Evolutionary conservation across 768 basidiomycete genomes (phyloP), one percentile per base, ranked within the genome.

Genomic region (Tricholoma terreum): DNA sequence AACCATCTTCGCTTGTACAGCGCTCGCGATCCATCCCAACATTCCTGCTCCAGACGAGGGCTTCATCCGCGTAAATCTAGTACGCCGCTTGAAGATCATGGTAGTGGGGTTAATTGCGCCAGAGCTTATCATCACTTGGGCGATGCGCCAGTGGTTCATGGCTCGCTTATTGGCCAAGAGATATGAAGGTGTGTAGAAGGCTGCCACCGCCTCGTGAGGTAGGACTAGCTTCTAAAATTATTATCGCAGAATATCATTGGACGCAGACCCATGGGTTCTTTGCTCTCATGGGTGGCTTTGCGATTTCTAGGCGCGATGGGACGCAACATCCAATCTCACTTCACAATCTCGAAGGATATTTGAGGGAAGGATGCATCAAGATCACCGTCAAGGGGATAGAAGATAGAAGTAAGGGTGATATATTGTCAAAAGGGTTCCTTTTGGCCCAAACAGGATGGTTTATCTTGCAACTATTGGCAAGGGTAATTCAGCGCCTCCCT

Each of bases 11-110:
- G 56, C 65, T 1, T 69, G 67, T 43, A 65, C 58, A 6, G 69
- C 65, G 63, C 53, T 59, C 10, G 57, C 69, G 10, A 51, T 67
- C 10, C 68, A 71, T 38, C 69, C 67, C 0, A 69, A 71, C 40
- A 58, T 69, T n/a, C 69, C 64, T 0, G 40, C 48, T 1, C 17
- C 56, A 27, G 24, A 27, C 6, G 24, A 27, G 24, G 24, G 24
- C 24, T 27, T 27, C 6, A 27, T 27, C 24, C 24, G 24, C 24
- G 24, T 27, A 27, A 27, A 27, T 27, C 24, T 27, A 27, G 21
- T 46, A 21, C 40, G 54, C 7, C 22, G 45, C 22, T 10, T 12
- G 27, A 21, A 34, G 24, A 8, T 48, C 11, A 49, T 55, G 54
- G 1, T 49, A 27, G 45, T 21, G 9, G 54, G 43, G 19, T 36